Conservation (phyloP, 179 eudicot species). For the Silene coronaria region DNA sequence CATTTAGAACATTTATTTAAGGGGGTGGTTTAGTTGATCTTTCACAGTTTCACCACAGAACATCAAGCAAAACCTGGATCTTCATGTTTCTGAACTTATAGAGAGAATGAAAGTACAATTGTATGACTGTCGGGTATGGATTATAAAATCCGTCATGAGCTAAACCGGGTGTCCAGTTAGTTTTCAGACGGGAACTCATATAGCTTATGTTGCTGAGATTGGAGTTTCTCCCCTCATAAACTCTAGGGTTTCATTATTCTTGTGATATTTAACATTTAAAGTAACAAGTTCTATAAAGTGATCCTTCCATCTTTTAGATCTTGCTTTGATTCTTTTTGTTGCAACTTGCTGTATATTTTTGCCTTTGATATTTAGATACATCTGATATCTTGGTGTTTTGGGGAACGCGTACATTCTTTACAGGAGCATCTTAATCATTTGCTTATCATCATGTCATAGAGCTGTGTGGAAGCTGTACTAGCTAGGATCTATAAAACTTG, state of each 20-base stretch:
- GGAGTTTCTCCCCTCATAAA: neutral
- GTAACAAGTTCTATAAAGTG: no score
- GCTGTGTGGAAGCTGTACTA: neutral
- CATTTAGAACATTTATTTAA: neutral
- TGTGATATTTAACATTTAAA: neutral
- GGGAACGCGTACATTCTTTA: neutral
- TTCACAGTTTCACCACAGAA: neutral
- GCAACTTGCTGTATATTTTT: neutral
- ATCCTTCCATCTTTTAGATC: neutral
- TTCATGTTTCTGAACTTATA: neutral
- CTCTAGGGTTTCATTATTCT: neutral
- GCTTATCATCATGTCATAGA: neutral
- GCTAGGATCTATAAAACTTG: neutral
- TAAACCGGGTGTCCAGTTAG: neutral
- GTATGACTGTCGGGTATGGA: neutral
- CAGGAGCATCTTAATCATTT: neutral
- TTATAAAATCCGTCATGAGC: neutral
- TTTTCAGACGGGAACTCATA: neutral
- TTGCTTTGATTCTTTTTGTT: no score
- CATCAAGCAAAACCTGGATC: neutral
- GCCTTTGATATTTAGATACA: neutral
- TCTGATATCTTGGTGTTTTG: neutral
- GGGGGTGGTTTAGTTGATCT: neutral
- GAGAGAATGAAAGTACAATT: neutral
- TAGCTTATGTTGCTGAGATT: neutral